A percentile compares a stretch with the other conserved stretches of the same genome.
phyloP scores from a whole-genome alignment of 108 stramenopile genomes.

The Nitzschia putrida region DNA sequence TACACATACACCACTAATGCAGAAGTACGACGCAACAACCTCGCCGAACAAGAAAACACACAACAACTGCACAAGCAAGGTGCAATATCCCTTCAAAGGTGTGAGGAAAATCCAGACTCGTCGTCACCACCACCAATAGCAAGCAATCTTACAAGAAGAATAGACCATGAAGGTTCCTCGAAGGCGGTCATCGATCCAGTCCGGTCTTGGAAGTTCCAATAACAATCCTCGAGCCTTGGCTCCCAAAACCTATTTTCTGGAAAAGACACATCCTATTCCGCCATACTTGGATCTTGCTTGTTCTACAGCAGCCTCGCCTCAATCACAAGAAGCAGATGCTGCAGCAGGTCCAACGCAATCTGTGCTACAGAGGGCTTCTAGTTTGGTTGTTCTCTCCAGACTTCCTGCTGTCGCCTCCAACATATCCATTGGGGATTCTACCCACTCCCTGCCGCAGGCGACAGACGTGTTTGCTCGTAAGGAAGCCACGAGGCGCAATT shows the following conservation, averaged over 20 bases:
- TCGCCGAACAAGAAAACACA: no score
- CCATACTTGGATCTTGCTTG: slow-evolving; percentile 5
- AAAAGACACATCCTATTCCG: slow-evolving; percentile 5
- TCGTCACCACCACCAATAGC: no score
- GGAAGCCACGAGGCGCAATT: not conserved
- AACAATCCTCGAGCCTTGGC: slow-evolving; percentile 1
- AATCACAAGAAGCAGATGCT: slow-evolving; percentile 27
- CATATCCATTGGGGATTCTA: slow-evolving; percentile 1
- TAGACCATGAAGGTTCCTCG: not conserved
- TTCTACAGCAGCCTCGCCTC: not conserved
- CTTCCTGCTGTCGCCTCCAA: not conserved
- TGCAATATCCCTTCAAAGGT: no score
- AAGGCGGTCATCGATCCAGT: slow-evolving; percentile 13
- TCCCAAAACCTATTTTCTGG: slow-evolving; percentile 9
- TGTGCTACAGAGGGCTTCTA: slow-evolving; percentile 31
- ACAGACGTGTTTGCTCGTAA: not conserved
- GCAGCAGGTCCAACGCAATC: slow-evolving; percentile 29
- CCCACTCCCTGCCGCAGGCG: not conserved
- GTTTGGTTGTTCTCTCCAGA: slow-evolving; percentile 27
- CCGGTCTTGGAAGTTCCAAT: not conserved
- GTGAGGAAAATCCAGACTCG: no score
- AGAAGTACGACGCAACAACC: no score
- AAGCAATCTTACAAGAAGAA: no score
- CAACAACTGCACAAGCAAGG: no score
- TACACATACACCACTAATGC: no score